Percentiles rank a stretch among this genome's conserved stretches.
phyloP scores from a whole-genome alignment of 2,329 filamentous ascomycete species.

The Ophiostoma sp. region DNA sequence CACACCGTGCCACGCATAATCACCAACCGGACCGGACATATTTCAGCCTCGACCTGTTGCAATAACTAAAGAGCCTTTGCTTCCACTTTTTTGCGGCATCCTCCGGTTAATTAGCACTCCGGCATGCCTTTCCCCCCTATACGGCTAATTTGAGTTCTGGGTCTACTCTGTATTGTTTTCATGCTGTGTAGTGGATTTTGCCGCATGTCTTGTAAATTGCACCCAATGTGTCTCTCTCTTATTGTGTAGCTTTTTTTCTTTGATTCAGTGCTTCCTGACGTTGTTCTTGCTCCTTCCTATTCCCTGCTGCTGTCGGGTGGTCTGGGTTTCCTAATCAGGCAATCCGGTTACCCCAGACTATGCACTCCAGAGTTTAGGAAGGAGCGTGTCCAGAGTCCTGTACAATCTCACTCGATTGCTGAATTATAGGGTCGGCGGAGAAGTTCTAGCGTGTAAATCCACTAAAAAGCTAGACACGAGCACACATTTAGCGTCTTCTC shows the following conservation, averaged over 20 bases:
- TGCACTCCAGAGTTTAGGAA: not conserved
- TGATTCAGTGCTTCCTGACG: not conserved
- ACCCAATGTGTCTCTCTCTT: not conserved
- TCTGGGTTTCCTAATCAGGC: conserved; percentile 11
- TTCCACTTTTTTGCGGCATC: not conserved
- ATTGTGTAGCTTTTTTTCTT: not conserved
- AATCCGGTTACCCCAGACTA: conserved; percentile 8
- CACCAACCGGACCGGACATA: not conserved
- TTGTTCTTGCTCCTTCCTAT: not conserved
- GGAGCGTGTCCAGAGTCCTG: not conserved
- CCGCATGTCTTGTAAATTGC: not conserved
- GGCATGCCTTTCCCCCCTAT: not conserved
- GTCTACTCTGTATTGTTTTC: not conserved
- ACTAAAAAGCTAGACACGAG: not conserved
- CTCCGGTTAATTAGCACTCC: conserved; percentile 9
- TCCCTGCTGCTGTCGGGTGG: not conserved
- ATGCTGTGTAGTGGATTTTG: not conserved
- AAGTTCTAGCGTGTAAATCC: not conserved
- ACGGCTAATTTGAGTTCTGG: not conserved
- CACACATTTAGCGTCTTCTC: not conserved
- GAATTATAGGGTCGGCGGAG: not conserved
- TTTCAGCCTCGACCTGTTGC: not conserved
- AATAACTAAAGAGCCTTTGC: not conserved
- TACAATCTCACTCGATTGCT: not conserved
- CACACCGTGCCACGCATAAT: not conserved